Evolutionary conservation across 169 alveolate genomes (phyloP).

Genomic region (Cryptosporidium sp.): DNA sequence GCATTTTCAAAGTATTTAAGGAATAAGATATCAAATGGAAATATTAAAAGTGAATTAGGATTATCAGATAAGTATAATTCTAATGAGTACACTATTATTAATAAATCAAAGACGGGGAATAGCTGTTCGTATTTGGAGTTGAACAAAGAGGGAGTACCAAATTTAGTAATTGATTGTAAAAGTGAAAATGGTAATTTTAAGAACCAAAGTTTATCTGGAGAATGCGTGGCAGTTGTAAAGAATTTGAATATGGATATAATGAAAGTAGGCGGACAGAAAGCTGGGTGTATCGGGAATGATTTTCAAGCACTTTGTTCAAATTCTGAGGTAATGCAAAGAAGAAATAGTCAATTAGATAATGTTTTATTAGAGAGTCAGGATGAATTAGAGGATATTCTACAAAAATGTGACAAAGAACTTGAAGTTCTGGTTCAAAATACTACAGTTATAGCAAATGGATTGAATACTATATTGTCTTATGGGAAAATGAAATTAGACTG

Average conservation of each 20-base stretch:
- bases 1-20: conserved; percentile 55
- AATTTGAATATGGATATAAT: conserved; percentile 5
- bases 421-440: conserved; percentile 5
- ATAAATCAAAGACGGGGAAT: conserved; percentile 2
- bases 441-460: conserved; percentile 59
- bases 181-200: conserved; percentile 33
- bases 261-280: background rate
- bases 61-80: background rate
- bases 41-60: background rate
- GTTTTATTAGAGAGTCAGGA: background rate
- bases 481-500: conserved; percentile 35
- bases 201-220: conserved; percentile 5
- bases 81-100: background rate
- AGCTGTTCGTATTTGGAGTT: conserved; percentile 11
- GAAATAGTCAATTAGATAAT: background rate
- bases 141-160: conserved; percentile 19
- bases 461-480: conserved; percentile 14
- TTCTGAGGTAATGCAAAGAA: background rate
- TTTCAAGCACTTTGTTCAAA: background rate
- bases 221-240: conserved; percentile 22
- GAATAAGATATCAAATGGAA: background rate
- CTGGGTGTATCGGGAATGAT: background rate
- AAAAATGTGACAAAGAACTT: conserved; percentile 31
- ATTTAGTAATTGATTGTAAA: conserved; percentile 5
- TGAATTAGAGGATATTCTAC: conserved; percentile 18